Percentiles rank a stretch among this genome's conserved stretches.
phyloP scores from a whole-genome alignment of 805 yeast species.

The Cyberlindnera maritima region DNA sequence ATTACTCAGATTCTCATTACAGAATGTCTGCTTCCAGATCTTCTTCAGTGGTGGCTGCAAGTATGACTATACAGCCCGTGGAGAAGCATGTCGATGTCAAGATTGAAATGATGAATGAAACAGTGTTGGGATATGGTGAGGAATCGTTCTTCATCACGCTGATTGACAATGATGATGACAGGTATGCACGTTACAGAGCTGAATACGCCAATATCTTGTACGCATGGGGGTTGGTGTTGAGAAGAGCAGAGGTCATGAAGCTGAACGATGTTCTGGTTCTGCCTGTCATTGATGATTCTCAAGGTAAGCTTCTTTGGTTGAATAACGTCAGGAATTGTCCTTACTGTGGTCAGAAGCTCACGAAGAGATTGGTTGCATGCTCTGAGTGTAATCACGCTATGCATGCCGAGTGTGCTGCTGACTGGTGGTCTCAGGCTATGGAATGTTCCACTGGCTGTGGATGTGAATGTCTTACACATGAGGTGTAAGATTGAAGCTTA shows the following conservation, averaged over 20 bases:
- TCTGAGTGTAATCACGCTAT: constrained; percentile 72
- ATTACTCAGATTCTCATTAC: constrained; percentile 24
- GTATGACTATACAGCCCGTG: neutral
- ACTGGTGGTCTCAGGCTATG: constrained; percentile 64
- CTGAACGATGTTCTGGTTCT: constrained; percentile 43
- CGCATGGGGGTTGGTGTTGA: constrained; percentile 82
- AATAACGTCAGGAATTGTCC: constrained; percentile 48
- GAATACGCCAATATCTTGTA: constrained; percentile 77
- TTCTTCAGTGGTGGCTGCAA: constrained; percentile 22
- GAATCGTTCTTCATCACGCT: constrained; percentile 34
- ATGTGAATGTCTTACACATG: constrained; percentile 35
- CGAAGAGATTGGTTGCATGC: constrained; percentile 64
- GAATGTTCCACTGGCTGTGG: constrained; percentile 90
- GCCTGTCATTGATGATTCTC: constrained; percentile 34
- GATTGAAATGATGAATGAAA: constrained; percentile 44
- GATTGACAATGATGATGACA: constrained; percentile 28
- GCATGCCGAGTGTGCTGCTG: constrained; percentile 74
- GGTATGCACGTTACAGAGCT: constrained; percentile 45
- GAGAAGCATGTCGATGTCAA: constrained; percentile 33
- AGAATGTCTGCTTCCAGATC: constrained; percentile 25
- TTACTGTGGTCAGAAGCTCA: constrained; percentile 60
- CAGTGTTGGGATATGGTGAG: constrained; percentile 35
- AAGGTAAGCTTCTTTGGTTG: constrained; percentile 30
- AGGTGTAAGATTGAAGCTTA: too few species aligned
- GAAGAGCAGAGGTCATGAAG: constrained; percentile 74